Conservation (phyloP, 345 rosid genomes). For the Salix arbutifolia region DNA sequence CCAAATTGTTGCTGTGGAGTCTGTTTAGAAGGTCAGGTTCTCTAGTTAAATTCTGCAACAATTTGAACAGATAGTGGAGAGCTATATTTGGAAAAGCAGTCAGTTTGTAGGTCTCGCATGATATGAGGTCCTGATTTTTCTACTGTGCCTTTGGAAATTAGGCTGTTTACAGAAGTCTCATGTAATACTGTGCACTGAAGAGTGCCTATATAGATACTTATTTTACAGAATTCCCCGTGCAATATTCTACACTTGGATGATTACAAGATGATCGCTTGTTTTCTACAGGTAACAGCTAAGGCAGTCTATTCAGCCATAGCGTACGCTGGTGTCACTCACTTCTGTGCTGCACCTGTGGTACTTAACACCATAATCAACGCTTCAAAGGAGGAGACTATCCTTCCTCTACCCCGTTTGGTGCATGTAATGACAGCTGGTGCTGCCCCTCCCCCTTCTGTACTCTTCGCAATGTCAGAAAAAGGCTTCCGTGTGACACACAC, state of each 20-base stretch:
- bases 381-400: conserved; percentile 59
- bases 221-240: neutral
- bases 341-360: conserved; percentile 92
- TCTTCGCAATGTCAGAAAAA: conserved; percentile 59
- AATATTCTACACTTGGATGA: neutral
- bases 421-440: conserved; percentile 90
- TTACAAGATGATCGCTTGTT: neutral
- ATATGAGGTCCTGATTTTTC: neutral
- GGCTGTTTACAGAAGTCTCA: neutral
- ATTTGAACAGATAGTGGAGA: neutral
- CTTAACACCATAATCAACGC: conserved; percentile 80
- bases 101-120: neutral
- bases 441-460: conserved; percentile 80
- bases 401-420: conserved; percentile 75
- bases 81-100: neutral
- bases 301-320: conserved; percentile 75
- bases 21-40: neutral
- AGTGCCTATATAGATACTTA: neutral
- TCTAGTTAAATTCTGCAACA: neutral
- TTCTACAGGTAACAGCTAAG: conserved; percentile 69
- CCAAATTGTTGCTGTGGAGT: neutral
- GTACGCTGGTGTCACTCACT: conserved; percentile 66
- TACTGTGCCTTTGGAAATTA: neutral
- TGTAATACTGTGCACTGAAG: neutral
- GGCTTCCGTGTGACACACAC: conserved; percentile 84